Evolutionary conservation across 169 alveolate genomes (phyloP).

Genomic region (Plasmodium coatneyi): DNA sequence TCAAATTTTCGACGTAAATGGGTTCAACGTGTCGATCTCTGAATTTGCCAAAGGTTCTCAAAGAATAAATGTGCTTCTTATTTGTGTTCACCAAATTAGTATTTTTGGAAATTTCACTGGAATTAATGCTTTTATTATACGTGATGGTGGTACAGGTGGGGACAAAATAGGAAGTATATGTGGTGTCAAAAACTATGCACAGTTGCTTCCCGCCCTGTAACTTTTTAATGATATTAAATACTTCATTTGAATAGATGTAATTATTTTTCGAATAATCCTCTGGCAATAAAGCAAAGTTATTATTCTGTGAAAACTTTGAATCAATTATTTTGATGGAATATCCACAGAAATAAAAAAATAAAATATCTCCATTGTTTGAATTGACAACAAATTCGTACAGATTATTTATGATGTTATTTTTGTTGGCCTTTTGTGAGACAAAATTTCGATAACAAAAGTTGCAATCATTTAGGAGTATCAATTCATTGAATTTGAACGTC

Average conservation of each 20-base stretch:
- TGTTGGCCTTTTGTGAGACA: constrained; percentile 55
- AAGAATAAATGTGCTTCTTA: constrained; percentile 24
- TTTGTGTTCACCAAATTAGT: background rate
- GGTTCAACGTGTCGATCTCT: constrained; percentile 63
- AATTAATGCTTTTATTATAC: constrained; percentile 34
- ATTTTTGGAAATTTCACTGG: constrained; percentile 53
- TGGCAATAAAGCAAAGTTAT: constrained; percentile 73
- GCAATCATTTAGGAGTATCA: constrained; percentile 56
- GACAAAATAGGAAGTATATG: constrained; percentile 58
- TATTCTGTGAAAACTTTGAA: constrained; percentile 41
- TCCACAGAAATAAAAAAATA: constrained; percentile 71
- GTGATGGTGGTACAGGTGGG: constrained; percentile 44
- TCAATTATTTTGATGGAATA: constrained; percentile 64
- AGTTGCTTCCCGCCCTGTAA: constrained; percentile 69
- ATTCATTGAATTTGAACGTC: constrained; percentile 40
- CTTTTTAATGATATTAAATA: constrained; percentile 53
- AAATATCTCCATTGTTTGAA: constrained; percentile 63
- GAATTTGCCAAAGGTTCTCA: constrained; percentile 43
- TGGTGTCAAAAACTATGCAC: constrained; percentile 67
- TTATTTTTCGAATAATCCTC: constrained; percentile 64
- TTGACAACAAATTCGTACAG: constrained; percentile 39
- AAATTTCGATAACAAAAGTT: constrained; percentile 38
- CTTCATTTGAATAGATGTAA: constrained; percentile 68
- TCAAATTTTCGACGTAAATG: constrained; percentile 38
- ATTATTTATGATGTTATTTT: constrained; percentile 32